These are phyloP conservation scores for Hortiboletus flavorubellus DNA, from an alignment of 768 basidiomycete species.

Conservation along the genomic window DNA sequence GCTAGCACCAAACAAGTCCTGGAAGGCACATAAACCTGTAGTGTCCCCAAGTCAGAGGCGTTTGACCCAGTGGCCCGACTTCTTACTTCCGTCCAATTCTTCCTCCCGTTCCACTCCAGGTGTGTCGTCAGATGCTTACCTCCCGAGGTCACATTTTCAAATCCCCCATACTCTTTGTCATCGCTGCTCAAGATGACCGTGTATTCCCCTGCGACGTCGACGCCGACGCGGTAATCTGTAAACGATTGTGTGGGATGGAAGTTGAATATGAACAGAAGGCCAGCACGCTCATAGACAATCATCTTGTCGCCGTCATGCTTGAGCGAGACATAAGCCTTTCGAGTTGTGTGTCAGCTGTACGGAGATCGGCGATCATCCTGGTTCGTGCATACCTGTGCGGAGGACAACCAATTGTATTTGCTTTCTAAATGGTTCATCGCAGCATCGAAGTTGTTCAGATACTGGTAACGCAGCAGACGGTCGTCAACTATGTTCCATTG, in stretches of 20 bases:
- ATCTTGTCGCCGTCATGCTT: slow-evolving; percentile 94
- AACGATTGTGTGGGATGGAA: slow-evolving; percentile 91
- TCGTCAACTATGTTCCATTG: slow-evolving; percentile 98
- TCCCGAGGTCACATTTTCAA: slow-evolving; percentile 68
- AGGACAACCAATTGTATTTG: slow-evolving; percentile 80
- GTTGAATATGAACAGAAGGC: slow-evolving; percentile 94
- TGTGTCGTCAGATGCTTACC: slow-evolving; percentile 76
- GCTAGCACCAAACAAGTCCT: slow-evolving; percentile 31
- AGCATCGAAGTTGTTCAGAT: slow-evolving; percentile 89
- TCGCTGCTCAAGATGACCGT: slow-evolving; percentile 77
- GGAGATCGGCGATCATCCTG: background rate
- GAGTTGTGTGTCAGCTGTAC: slow-evolving; percentile 6
- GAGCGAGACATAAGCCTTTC: slow-evolving; percentile 85
- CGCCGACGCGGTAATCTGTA: slow-evolving; percentile 91
- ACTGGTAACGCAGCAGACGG: slow-evolving; percentile 80
- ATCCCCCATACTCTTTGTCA: slow-evolving; percentile 86
- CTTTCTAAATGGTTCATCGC: slow-evolving; percentile 87
- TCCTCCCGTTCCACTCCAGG: slow-evolving; percentile 88
- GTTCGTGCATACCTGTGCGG: slow-evolving; percentile 56
- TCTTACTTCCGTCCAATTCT: slow-evolving; percentile 82
- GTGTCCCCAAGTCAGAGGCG: background rate
- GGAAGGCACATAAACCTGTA: slow-evolving; percentile 31
- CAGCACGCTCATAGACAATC: slow-evolving; percentile 90
- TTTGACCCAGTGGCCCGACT: background rate
- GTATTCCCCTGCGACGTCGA: slow-evolving; percentile 85